Evolutionary conservation across 2,329 filamentous ascomycete genomes (phyloP), one percentile per base, ranked within the genome.

Genomic region (Neofusicoccum sp.): DNA sequence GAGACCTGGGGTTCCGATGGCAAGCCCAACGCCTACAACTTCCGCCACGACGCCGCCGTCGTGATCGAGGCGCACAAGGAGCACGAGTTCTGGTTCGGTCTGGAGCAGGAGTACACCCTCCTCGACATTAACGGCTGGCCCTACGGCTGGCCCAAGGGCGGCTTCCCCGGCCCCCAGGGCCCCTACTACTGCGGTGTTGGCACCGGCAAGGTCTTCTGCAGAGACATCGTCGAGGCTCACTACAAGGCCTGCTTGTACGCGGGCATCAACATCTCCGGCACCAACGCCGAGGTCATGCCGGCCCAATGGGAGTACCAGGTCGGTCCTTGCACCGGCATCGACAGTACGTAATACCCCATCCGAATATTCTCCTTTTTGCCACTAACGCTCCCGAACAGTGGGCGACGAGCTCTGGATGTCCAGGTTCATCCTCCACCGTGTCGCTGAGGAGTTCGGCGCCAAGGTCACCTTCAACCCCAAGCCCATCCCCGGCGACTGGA

Each of bases 121-220:
- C 89, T 98, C 69, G 93, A 93, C 73, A 80, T 87, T 68, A 86
- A 88, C 69, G 90, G 92, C 78, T 89, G 91, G 80, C 95, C 95
- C 60, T 97, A 92, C 73, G 95, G 95, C 80, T 96, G 91, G 90
- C 89, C 89, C 74, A 86, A 86, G 79, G 87, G 88, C 73, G 91
- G 91, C 73, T 96, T 88, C 88, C 92, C 92, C 66, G 92, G 90
- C 76, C 91, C 93, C 68, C 92, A 96, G 80, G 92, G 92, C 66
- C 91, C 91, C 64, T 96, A 96, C 85, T 96, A 96, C 89, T 97
- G 93, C 78, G 95, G 93, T 90, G 93, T 97, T 64, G 95, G 95
- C 70, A 90, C 91, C 68, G 92, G 93, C 82, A 96, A 95, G 84
- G 95, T 98, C 72, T 95, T 96, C 80, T 93, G 93, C 87, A 89